A percentile compares a stretch with the other conserved stretches of the same genome.
These are phyloP conservation scores for Ophiocordyceps unilateralis DNA, from an alignment of 2,329 filamentous ascomycete species.

Conservation along the genomic window DNA sequence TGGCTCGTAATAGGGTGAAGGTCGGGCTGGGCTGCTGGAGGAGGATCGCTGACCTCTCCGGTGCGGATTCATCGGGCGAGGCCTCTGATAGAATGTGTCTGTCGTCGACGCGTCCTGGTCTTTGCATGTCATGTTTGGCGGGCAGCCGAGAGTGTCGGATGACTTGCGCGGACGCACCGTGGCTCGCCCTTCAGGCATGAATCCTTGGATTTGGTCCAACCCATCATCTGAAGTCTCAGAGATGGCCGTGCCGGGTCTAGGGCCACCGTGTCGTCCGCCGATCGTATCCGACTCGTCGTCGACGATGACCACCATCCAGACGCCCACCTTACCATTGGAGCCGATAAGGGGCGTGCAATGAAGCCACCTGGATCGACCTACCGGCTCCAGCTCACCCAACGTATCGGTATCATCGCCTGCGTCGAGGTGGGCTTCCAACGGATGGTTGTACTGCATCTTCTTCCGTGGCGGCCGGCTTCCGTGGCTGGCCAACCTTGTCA, in stretches of 20 bases:
- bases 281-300: constrained; percentile 32
- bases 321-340: constrained; percentile 47
- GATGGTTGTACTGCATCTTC: constrained; percentile 3
- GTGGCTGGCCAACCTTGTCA: constrained; percentile 1
- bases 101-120: neutral
- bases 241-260: neutral
- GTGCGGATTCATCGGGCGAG: neutral
- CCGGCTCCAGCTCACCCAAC: constrained; percentile 7
- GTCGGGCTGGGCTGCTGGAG: neutral
- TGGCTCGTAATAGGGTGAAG: neutral
- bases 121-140: neutral
- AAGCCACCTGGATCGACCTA: constrained; percentile 53
- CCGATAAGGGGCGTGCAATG: constrained; percentile 59
- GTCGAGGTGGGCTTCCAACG: constrained; percentile 36
- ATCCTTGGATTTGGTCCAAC: neutral
- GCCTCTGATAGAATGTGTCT: neutral
- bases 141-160: constrained; percentile 6
- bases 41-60: neutral
- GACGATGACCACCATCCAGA: constrained; percentile 63
- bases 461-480: constrained; percentile 1
- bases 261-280: neutral
- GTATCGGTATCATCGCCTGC: constrained; percentile 3
- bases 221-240: neutral
- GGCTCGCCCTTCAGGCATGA: neutral
- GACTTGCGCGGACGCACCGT: constrained; percentile 4